Conservation (phyloP, 306 rosid species). For the Lablab purpureus region DNA sequence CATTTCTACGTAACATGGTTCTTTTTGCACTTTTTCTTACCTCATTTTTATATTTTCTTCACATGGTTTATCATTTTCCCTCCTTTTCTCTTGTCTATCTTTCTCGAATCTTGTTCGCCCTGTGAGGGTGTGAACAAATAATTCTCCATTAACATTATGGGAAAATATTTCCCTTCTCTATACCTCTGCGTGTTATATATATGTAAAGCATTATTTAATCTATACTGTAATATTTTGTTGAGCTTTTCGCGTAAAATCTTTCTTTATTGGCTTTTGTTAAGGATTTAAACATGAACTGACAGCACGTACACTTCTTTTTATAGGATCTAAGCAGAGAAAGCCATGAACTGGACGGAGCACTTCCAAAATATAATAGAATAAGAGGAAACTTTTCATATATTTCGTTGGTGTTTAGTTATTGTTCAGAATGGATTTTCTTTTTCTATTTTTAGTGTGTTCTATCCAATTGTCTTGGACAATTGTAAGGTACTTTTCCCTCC, state of each 20-base stretch:
- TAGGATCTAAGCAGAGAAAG: constrained; percentile 39
- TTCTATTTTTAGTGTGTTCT: background rate
- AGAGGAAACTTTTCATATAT: constrained; percentile 14
- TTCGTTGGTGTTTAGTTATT: constrained; percentile 25
- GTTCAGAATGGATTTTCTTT: constrained; percentile 17
- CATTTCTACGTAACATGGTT: background rate
- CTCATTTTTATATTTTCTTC: no score
- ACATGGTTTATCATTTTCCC: background rate
- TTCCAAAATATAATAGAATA: background rate
- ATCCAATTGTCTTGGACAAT: no score
- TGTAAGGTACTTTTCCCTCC: constrained; percentile 32
- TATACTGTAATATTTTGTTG: background rate
- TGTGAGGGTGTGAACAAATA: background rate
- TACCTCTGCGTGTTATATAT: background rate
- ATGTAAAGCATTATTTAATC: constrained; percentile 33
- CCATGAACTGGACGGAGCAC: constrained; percentile 6
- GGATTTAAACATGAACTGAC: constrained; percentile 4
- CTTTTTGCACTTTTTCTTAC: no score
- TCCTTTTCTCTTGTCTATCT: background rate
- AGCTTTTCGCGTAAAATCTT: background rate
- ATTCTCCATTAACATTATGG: background rate
- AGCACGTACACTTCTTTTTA: background rate
- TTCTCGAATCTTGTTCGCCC: background rate
- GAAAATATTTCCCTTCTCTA: background rate
- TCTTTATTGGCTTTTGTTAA: background rate